Base-by-base conservation (phyloP, 2,329 filamentous ascomycete species). In the Penicillium brasilianum region DNA sequence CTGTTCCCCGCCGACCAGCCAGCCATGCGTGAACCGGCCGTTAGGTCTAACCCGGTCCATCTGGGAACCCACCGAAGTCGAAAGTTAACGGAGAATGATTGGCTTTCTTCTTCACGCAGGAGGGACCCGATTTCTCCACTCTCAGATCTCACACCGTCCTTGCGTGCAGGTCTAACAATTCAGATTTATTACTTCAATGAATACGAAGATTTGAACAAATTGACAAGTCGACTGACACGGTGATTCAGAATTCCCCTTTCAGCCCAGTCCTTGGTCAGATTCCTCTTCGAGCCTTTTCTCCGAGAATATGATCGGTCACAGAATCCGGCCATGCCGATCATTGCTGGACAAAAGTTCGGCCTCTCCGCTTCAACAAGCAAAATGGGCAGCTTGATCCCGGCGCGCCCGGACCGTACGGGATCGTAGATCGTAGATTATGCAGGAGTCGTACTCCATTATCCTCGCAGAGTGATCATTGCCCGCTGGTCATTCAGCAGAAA, bases 31-130 rank as follows among this genome's bases (percentile, higher is more conserved):
- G 50, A 39, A 25, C 14, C 50, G 34, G 22, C 34, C 50, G 50
- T 53, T 53, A 39, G 50, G 50, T 20, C 36, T 53, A n/a, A 39
- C 50, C 50, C 9, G 20, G 20, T 10, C 18, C 30, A 51, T 37
- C n/a, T 30, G 6, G n/a, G 48, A n/a, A n/a, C n/a, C n/a, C n/a
- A n/a, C n/a, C n/a, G n/a, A n/a, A n/a, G n/a, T n/a, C n/a, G n/a
- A n/a, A 32, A n/a, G 7, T 0, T 25, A n/a, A 6, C 22, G 22
- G 16, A 30, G 20, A 10, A 34, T 30, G 14, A 52, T 52, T 41
- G 50, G 50, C 50, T 18, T 39, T 1, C 22, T 16, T 37, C n/a
- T 25, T 53, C 50, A 25, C 22, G 11, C 28, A 22, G 9, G 3
- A 36, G 36, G 28, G 48, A 11, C 48, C n/a, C 18, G 16, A 3